A percentile compares a stretch with the other conserved stretches of the same genome.
Evolutionary conservation across 768 basidiomycete species (phyloP).

Genomic region (Tylopilus subfusipes): DNA sequence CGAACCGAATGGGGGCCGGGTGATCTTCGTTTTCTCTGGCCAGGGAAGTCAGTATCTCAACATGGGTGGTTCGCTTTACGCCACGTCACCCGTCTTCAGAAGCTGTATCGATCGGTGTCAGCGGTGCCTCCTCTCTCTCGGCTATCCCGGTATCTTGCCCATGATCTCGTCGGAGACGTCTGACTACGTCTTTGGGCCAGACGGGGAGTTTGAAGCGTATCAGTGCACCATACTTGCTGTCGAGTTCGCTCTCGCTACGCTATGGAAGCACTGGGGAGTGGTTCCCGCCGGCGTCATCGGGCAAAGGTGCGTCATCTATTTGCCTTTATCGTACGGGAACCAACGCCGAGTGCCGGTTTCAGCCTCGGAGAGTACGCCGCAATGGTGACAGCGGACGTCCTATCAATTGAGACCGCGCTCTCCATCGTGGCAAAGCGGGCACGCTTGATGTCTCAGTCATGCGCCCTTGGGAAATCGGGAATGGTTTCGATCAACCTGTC

Average conservation of each 20-base stretch:
- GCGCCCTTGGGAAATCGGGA: constrained; percentile 43
- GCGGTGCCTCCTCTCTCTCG: constrained; percentile 41
- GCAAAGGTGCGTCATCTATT: constrained; percentile 53
- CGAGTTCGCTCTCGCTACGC: constrained; percentile 55
- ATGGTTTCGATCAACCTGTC: constrained; percentile 58
- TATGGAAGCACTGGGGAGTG: constrained; percentile 73
- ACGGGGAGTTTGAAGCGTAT: constrained; percentile 42
- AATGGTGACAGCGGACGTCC: constrained; percentile 57
- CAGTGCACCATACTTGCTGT: constrained; percentile 59
- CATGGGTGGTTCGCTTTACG: constrained; percentile 61
- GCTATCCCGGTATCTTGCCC: constrained; percentile 49
- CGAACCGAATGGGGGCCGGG: constrained; percentile 27
- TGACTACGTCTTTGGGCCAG: constrained; percentile 19
- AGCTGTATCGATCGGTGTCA: constrained; percentile 58
- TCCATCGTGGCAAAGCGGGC: constrained; percentile 55
- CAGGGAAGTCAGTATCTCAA: constrained; percentile 66
- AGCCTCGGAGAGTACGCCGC: constrained; percentile 79
- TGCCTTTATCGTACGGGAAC: neutral
- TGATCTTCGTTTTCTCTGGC: constrained; percentile 70
- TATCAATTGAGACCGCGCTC: constrained; percentile 56
- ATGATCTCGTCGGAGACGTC: constrained; percentile 35
- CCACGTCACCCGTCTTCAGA: constrained; percentile 45
- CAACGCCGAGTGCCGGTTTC: neutral
- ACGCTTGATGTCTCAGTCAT: constrained; percentile 51
- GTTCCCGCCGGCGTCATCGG: constrained; percentile 59